Evolutionary conservation across 441 rosid species (phyloP).

Genomic region (Eutrema salsugineum): DNA sequence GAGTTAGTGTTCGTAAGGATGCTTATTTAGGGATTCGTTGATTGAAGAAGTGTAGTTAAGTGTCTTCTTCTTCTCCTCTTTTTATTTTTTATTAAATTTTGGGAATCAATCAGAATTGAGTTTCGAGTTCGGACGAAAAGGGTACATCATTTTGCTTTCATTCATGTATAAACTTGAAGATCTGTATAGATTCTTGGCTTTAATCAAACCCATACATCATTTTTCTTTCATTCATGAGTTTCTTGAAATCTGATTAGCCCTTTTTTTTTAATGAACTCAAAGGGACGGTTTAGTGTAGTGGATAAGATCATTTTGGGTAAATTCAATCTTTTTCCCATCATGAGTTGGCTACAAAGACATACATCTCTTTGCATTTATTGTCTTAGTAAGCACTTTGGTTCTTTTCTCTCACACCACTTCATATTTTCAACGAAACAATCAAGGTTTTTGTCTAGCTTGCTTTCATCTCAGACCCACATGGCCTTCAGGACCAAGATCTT

Average conservation of each 20-base stretch:
- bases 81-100: neutral
- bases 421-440: constrained; percentile 17
- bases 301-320: constrained; percentile 5
- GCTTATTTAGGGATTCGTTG: constrained; percentile 7
- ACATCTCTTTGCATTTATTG: constrained; percentile 19
- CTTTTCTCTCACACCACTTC: constrained; percentile 14
- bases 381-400: constrained; percentile 5
- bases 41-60: neutral
- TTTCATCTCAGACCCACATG: constrained; percentile 20
- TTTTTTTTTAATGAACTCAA: neutral
- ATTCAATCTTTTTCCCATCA: neutral
- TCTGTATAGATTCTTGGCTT: neutral
- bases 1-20: constrained; percentile 8
- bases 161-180: too few relatives aligned
- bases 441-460: constrained; percentile 36
- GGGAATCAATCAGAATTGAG: neutral
- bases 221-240: neutral
- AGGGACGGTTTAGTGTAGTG: neutral
- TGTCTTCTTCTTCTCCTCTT: neutral
- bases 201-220: constrained; percentile 4
- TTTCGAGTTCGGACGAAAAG: too few relatives aligned
- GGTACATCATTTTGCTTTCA: too few relatives aligned
- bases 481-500: constrained; percentile 19
- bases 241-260: neutral
- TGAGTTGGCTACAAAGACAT: constrained; percentile 24